Conservation (phyloP, 2,329 filamentous ascomycete species). For the Colletotrichum orbiculare region DNA sequence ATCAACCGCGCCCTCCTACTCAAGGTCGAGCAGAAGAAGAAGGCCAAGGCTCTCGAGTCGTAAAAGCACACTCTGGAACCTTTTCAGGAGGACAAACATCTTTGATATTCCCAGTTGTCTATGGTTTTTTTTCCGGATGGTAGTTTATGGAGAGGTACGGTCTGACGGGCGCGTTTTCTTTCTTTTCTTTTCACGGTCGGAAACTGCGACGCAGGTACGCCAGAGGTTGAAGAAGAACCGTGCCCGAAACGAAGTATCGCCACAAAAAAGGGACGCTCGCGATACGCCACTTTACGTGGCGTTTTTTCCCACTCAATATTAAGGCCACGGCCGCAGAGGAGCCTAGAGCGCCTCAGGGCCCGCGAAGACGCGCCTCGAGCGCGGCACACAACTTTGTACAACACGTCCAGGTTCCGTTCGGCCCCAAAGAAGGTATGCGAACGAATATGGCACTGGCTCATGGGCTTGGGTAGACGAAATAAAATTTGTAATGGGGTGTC, state of each 20-base stretch:
- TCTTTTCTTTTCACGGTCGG: conserved; percentile 27
- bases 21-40: conserved; percentile 99
- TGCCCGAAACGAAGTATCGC: conserved; percentile 8
- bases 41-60: conserved; percentile 62
- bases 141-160: conserved; percentile 26
- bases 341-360: conserved; percentile 20
- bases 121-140: conserved; percentile 16
- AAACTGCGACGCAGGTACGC: conserved; percentile 27
- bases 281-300: not conserved
- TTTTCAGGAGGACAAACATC: not conserved
- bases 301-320: conserved; percentile 7
- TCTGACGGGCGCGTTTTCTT: conserved; percentile 26
- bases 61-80: conserved; percentile 11
- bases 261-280: conserved; percentile 15
- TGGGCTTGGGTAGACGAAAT: conserved; percentile 39
- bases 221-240: conserved; percentile 12
- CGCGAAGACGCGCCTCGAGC: conserved; percentile 25
- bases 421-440: conserved; percentile 31
- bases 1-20: conserved; percentile 97
- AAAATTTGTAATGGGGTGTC: conserved; percentile 34
- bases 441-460: conserved; percentile 36
- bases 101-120: conserved; percentile 30
- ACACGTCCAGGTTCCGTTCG: conserved; percentile 34
- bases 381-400: conserved; percentile 34
- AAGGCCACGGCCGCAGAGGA: conserved; percentile 16